Conservation (phyloP, 2,329 filamentous ascomycete species). For the Chrysosporium keratinophilum region DNA sequence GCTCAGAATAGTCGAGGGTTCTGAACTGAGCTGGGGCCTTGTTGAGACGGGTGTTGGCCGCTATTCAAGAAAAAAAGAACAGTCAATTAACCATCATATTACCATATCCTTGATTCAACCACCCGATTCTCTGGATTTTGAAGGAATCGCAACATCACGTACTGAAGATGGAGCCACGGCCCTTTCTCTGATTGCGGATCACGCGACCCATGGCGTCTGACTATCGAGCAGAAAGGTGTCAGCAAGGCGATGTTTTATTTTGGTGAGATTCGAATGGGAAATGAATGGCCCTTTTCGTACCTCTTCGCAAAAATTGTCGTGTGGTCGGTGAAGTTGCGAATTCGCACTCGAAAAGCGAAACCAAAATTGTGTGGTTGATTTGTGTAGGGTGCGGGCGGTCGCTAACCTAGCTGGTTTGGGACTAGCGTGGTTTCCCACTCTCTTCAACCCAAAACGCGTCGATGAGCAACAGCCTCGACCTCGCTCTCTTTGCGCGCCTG, state of each 20-base stretch:
- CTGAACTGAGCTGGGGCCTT: slow-evolving; percentile 94
- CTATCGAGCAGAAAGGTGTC: slow-evolving; percentile 27
- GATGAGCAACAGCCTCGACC: neutral
- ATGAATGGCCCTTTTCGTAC: slow-evolving; percentile 25
- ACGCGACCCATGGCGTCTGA: slow-evolving; percentile 53
- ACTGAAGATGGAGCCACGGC: slow-evolving; percentile 69
- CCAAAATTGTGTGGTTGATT: slow-evolving; percentile 35
- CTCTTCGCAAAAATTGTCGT: slow-evolving; percentile 35
- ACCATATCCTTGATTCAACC: slow-evolving; percentile 15
- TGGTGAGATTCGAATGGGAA: neutral
- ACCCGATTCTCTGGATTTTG: slow-evolving; percentile 17
- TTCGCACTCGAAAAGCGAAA: slow-evolving; percentile 25
- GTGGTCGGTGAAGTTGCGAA: slow-evolving; percentile 29
- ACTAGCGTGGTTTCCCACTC: slow-evolving; percentile 21
- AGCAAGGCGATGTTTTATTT: slow-evolving; percentile 24
- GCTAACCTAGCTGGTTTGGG: slow-evolving; percentile 36
- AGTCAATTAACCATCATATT: slow-evolving; percentile 12
- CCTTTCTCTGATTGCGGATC: slow-evolving; percentile 68
- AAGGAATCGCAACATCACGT: slow-evolving; percentile 39
- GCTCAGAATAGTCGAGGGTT: slow-evolving; percentile 90
- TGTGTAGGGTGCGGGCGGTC: slow-evolving; percentile 34
- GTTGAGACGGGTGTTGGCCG: slow-evolving; percentile 80
- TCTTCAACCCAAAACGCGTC: neutral
- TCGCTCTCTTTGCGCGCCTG: too few species aligned
- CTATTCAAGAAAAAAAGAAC: slow-evolving; percentile 33